Base-by-base conservation (phyloP, 805 yeast genomes). In the Myxozyma monticola region DNA sequence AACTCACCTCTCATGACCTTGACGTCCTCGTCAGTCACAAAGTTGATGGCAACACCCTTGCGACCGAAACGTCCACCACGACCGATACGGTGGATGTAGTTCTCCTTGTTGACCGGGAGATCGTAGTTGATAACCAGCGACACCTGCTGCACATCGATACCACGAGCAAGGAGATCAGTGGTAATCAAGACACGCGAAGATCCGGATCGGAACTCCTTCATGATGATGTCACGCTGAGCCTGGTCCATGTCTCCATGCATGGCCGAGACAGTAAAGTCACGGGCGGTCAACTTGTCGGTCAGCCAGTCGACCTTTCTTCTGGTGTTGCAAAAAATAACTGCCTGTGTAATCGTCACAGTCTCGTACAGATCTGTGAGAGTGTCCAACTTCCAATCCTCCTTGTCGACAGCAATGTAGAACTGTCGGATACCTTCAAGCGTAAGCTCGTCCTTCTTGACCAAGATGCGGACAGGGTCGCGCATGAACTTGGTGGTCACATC, bases 171-270 rank as follows among this genome's bases (percentile, higher is more conserved):
- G 65, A 93, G 85, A 72, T 93, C 99, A 36, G 99, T 93, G 61
- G 97, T 85, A 67, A 93, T 93, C 68, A 93, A 76, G 43, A 93
- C 91, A 68, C 99, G 81, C 47, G 96, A 87, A 60, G 85, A 81
- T 53, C 99, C 99, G 52, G 85, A 76, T 71, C 99, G 79, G 81
- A 93, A 93, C 71, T 90, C 97, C 69, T 82, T 81, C 99, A 93
- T 93, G 63, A 93, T 87, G 63, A 80, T 75, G 71, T 93, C 97
- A 73, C 99, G 80, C 69, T 91, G 96, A 64, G 84, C 84, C 74
- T 93, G 99, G 64, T 87, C 82, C 87, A 93, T 83, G 68, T 93
- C 99, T 39, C 96, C 96, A 74, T 93, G 98, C 85, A 93, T 93
- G 42, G 97, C 83, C 42, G 86, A 86, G 45, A 93, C 96, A 31